phyloP scores from a whole-genome alignment of 768 basidiomycete species.

The Russula griseocarnosa region DNA sequence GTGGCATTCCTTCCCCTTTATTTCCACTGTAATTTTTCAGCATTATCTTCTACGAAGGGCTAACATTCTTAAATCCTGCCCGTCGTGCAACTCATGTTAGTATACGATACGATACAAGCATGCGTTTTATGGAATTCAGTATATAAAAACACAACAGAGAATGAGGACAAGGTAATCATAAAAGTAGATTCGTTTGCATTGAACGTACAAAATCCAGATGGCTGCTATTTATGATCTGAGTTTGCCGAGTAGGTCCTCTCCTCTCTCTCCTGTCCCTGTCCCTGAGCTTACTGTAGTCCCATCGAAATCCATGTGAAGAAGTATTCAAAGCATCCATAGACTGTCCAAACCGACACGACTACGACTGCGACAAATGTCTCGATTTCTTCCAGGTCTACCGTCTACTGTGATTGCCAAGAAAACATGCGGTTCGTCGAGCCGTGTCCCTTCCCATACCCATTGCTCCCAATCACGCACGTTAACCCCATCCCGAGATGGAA shows the following conservation, averaged over 20 bases:
- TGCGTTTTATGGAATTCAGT: too few species aligned
- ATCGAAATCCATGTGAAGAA: constrained; percentile 64
- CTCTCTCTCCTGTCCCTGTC: neutral
- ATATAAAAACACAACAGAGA: too few species aligned
- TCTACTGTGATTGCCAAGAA: constrained; percentile 82
- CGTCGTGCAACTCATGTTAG: too few species aligned
- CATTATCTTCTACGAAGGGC: too few species aligned
- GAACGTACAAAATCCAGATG: too few species aligned
- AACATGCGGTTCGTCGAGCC: constrained; percentile 56
- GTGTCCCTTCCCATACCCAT: neutral
- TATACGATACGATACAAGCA: too few species aligned
- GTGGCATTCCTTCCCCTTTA: too few species aligned
- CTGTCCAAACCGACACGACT: constrained; percentile 65
- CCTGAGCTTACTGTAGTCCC: neutral
- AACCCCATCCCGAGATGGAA: constrained; percentile 46
- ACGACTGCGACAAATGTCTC: constrained; percentile 66
- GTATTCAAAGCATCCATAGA: constrained; percentile 72
- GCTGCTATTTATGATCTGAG: too few species aligned
- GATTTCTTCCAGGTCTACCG: constrained; percentile 79
- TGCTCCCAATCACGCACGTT: constrained; percentile 3
- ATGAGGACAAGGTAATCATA: too few species aligned
- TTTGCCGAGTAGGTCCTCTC: constrained; percentile 22
- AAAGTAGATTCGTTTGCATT: too few species aligned
- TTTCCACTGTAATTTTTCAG: too few species aligned
- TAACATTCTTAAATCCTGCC: too few species aligned